Base-by-base conservation (phyloP, 805 yeast species). In the Candida bentonensis region DNA sequence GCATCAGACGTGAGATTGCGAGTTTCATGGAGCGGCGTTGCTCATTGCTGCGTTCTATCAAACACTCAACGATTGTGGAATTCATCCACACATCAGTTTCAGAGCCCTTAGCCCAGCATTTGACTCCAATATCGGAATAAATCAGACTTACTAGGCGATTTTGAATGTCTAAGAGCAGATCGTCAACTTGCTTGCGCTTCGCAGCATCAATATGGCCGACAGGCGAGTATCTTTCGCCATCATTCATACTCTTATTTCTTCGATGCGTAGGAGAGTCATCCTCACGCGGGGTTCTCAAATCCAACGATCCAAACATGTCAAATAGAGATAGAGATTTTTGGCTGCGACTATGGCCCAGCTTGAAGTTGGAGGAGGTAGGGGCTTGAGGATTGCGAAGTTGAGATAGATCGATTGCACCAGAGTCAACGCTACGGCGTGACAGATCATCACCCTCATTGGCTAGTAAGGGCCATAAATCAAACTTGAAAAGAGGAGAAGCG, bases 81-180 rank as follows among this genome's bases (percentile, higher is more conserved):
- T 9, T n/a, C 52, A 61, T 50, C 53, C 56, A 61, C 41, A 45
- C 44, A 45, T 61, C 66, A 3, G 63, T 58, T 28, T 61, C 65
- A 2, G 63, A 53, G 13, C 63, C 63, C n/a, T 50, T 44, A 5
- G 22, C 41, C 50, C 59, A 51, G 25, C 57, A 50, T 3, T 45
- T 50, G 5, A 26, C 22, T 11, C 64, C 64, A 20, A 61, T 26
- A 43, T 61, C 66, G 4, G 62, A 54, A 22, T 57, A 53, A 15
- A 61, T 44, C 22, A 61, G 48, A 7, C 62, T 49, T 3, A 47
- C 49, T 30, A 54, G 42, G 21, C 42, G 28, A 54, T 50, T 54
- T 33, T 53, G 56, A 22, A 53, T 27, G 15, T 47, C 50, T 15
- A 50, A 39, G 21, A 54, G 44, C 15, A 44, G 23, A 11, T 47